Percentiles rank a stretch among this genome's conserved stretches.
phyloP scores from a whole-genome alignment of 73 alveolate genomes.

The Tetrahymena thermophila region DNA sequence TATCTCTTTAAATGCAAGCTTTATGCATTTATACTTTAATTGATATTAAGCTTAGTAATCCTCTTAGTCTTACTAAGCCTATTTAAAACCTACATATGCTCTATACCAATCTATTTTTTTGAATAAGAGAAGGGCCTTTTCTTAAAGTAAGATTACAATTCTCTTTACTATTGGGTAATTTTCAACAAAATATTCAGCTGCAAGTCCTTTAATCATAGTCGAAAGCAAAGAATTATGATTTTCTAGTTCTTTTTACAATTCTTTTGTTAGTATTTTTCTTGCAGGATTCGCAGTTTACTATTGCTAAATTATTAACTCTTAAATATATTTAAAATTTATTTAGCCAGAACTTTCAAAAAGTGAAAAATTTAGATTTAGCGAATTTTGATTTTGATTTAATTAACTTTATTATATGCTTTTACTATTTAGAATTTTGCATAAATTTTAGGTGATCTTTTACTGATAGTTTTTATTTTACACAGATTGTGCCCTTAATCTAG shows the following conservation, averaged over 20 bases:
- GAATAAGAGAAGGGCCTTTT: neutral
- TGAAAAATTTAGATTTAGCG: neutral
- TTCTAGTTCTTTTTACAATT: no score
- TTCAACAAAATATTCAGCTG: neutral
- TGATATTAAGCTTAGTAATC: neutral
- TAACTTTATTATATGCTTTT: no score
- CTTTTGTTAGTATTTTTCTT: neutral
- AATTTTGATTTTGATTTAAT: no score
- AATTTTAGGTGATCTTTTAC: no score
- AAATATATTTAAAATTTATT: no score
- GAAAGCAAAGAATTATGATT: neutral
- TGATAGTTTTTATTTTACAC: no score
- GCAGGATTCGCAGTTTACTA: no score
- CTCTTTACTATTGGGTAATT: no score
- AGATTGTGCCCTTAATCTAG: no score
- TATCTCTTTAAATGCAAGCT: neutral
- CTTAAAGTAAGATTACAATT: neutral
- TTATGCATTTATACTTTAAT: no score
- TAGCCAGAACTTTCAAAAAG: neutral
- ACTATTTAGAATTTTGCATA: neutral
- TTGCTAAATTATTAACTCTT: no score
- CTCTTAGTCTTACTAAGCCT: neutral
- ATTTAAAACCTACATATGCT: neutral
- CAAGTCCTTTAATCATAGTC: neutral
- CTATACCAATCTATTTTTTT: neutral